Base-by-base conservation (phyloP, 176 grass and related monocot species). In the Paspalum vaginatum region DNA sequence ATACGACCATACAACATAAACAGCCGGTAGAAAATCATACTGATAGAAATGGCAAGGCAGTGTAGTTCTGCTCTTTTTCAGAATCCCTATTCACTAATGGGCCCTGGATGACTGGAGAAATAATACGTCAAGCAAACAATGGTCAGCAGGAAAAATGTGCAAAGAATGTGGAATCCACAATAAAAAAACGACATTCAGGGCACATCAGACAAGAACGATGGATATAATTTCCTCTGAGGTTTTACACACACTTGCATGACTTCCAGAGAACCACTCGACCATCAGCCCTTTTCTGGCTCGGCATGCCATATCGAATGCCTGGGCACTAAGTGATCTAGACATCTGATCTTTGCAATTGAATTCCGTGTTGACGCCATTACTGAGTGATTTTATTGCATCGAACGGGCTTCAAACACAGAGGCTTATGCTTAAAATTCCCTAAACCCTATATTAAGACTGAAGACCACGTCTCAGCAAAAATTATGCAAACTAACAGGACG, bases 271-370 rank as follows among this genome's bases (percentile, higher is more conserved):
- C 4, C 12, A 74, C 32, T 60, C 43, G 50, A 59, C 32, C 44
- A 73, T 68, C 52, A 78, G 11, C 13, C 51, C 45, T 58, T 38
- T 4, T 18, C 37, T n/a, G 41, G n/a, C 11, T 59, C 66, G 17
- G 25, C 75, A 75, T 61, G 54, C 51, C 61, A 74, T 75, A 75
- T 84, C 68, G 61, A 84, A 60, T 59, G 74, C 65, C 58, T 50
- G 43, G 32, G 44, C 22, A 43, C 37, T 16, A 27, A 40, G 46
- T 12, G 16, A 44, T 86, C 57, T 16, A 50, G 25, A 44, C 44
- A 69, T 62, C 21, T 25, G 5, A 14, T 45, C 62, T 55, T 39
- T 61, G 11, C 58, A 51, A 55, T 11, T 6, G 38, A 45, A 17
- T 53, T 62, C 47, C 56, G 62, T 22, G 8, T 37, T 42, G 32